phyloP scores from a whole-genome alignment of 305 asterid species.

The Rubia peregrina region DNA sequence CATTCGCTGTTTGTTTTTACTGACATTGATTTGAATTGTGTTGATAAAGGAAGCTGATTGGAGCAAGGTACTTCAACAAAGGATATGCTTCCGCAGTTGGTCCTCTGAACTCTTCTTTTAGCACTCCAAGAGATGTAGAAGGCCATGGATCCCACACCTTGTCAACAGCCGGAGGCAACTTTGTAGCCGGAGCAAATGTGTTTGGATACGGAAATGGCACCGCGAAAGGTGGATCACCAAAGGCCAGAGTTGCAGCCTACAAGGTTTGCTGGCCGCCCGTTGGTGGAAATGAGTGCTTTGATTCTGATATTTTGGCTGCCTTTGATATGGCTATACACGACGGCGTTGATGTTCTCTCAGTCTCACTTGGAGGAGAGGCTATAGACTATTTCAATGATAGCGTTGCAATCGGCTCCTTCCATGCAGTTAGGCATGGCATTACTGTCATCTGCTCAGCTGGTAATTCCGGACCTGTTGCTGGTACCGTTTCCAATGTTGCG shows the following conservation, averaged over 20 bases:
- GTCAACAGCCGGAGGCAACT: slow-evolving; percentile 89
- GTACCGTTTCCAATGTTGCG: slow-evolving; percentile 57
- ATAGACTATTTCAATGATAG: slow-evolving; percentile 60
- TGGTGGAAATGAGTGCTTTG: slow-evolving; percentile 63
- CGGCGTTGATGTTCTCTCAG: slow-evolving; percentile 83
- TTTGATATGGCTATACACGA: slow-evolving; percentile 81
- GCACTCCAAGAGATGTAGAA: slow-evolving; percentile 62
- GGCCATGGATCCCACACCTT: slow-evolving; percentile 97
- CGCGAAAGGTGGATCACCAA: slow-evolving; percentile 95
- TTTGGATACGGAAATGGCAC: slow-evolving; percentile 83
- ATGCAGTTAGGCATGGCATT: slow-evolving; percentile 71
- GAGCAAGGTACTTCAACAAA: slow-evolving; percentile 86
- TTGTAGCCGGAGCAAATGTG: slow-evolving; percentile 55
- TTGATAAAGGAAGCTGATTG: slow-evolving; percentile 62
- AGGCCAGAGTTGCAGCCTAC: slow-evolving; percentile 86
- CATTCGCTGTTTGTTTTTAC: neutral
- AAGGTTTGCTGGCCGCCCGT: slow-evolving; percentile 88
- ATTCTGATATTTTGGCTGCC: slow-evolving; percentile 80
- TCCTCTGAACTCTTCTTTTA: slow-evolving; percentile 49
- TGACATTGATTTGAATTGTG: neutral
- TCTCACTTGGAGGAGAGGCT: slow-evolving; percentile 71
- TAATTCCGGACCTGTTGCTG: slow-evolving; percentile 65
- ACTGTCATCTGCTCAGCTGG: slow-evolving; percentile 87
- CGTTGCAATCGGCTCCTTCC: slow-evolving; percentile 80
- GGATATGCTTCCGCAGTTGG: slow-evolving; percentile 64